These are phyloP conservation scores for Epithemia pelagica DNA, from an alignment of 108 stramenopile genomes.

Conservation along the genomic window DNA sequence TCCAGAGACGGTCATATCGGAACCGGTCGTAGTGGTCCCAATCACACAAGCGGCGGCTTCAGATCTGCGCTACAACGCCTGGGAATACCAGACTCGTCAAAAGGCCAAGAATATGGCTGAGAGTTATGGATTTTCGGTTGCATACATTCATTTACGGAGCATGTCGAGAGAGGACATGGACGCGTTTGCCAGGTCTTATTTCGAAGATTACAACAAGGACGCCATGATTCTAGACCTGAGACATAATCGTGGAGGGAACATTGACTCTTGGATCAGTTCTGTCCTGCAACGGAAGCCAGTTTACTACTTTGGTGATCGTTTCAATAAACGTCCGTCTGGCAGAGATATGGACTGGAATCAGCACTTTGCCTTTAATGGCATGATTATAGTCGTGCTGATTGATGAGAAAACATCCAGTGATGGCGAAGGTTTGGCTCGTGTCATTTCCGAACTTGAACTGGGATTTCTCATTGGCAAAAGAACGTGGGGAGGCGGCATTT, in stretches of 20 bases:
- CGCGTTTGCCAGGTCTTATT: conserved; percentile 67
- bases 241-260: conserved; percentile 66
- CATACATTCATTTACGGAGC: conserved; percentile 52
- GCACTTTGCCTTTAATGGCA: conserved; percentile 69
- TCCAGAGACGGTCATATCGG: conserved; percentile 13
- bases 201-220: conserved; percentile 61
- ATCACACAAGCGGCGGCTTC: conserved; percentile 27
- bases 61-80: conserved; percentile 45
- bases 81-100: conserved; percentile 67
- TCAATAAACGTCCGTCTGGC: conserved; percentile 32
- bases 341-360: conserved; percentile 56
- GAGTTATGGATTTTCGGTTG: conserved; percentile 51
- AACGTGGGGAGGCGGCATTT: conserved; percentile 81
- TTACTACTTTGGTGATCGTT: conserved; percentile 65
- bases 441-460: conserved; percentile 63
- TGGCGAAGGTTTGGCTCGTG: conserved; percentile 67
- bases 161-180: conserved; percentile 57
- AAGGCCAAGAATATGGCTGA: conserved; percentile 39
- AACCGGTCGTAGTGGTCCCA: conserved; percentile 48
- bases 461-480: conserved; percentile 67
- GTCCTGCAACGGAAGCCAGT: conserved; percentile 58
- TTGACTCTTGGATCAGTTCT: conserved; percentile 68
- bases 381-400: conserved; percentile 55
- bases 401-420: conserved; percentile 68
- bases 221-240: conserved; percentile 70